phyloP scores from a whole-genome alignment of 768 basidiomycete genomes.

The Leccinum pellstonianum region DNA sequence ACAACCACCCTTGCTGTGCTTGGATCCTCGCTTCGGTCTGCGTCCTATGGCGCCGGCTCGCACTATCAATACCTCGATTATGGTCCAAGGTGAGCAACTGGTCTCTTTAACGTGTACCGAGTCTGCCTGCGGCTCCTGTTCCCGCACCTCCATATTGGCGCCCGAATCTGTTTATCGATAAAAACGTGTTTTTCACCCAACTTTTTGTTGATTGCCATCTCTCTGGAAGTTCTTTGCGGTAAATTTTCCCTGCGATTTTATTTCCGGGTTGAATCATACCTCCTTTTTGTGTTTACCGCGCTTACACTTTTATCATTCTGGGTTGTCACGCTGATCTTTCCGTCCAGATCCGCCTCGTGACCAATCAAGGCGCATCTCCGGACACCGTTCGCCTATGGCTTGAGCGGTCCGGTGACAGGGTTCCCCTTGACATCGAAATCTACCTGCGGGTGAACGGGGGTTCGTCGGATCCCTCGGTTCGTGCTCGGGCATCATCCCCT shows the following conservation, averaged over 20 bases:
- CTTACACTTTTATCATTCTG: slow-evolving; percentile 1
- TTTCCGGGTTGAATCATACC: neutral
- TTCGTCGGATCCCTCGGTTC: slow-evolving; percentile 23
- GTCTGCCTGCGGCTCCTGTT: slow-evolving; percentile 6
- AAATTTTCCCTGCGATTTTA: neutral
- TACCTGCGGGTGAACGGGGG: slow-evolving; percentile 54
- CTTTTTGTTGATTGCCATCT: neutral
- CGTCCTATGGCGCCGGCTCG: slow-evolving; percentile 61
- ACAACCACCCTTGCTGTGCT: slow-evolving; percentile 68
- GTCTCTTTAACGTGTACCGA: neutral
- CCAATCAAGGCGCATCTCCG: slow-evolving; percentile 65
- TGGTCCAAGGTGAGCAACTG: slow-evolving; percentile 70
- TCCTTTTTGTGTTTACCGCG: slow-evolving; percentile 4
- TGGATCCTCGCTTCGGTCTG: slow-evolving; percentile 77
- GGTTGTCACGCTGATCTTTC: slow-evolving; percentile 1
- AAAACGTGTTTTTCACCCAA: slow-evolving; percentile 11
- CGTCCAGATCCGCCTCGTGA: slow-evolving; percentile 67
- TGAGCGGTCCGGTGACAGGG: slow-evolving; percentile 67
- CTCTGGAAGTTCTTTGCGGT: neutral
- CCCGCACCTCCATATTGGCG: slow-evolving; percentile 15
- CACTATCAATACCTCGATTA: slow-evolving; percentile 61
- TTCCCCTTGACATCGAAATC: slow-evolving; percentile 80
- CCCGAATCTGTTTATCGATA: slow-evolving; percentile 16
- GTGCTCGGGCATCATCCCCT: slow-evolving; percentile 30
- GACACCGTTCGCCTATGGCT: slow-evolving; percentile 83